A percentile compares a stretch with the other conserved stretches of the same genome.
Conservation (phyloP, 305 asterid genomes). For the Fraxinus velutina region DNA sequence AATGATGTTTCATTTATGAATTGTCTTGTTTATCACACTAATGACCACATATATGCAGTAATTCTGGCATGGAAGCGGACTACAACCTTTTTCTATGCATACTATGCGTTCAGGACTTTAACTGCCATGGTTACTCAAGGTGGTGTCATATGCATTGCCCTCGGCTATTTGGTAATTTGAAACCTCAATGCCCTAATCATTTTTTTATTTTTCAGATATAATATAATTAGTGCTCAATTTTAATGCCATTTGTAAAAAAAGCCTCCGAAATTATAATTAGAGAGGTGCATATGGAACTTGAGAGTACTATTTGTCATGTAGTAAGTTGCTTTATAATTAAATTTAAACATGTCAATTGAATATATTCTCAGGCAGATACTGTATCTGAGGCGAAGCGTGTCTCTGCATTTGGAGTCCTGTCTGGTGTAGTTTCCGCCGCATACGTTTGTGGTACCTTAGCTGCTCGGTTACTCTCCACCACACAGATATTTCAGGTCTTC, state of each 20-base stretch:
- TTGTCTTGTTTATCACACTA: not conserved
- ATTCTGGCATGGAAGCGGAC: slow-evolving; percentile 43
- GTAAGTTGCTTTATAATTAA: not conserved
- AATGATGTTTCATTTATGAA: not conserved
- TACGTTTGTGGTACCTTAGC: slow-evolving; percentile 52
- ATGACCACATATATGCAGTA: slow-evolving; percentile 19
- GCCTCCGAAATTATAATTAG: not conserved
- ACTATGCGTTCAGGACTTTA: slow-evolving; percentile 36
- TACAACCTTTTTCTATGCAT: slow-evolving; percentile 35
- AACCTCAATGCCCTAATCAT: not conserved
- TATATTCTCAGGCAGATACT: slow-evolving; percentile 45
- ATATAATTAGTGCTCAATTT: not conserved
- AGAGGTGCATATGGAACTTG: not conserved
- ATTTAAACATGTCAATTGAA: not conserved
- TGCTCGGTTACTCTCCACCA: slow-evolving; percentile 53
- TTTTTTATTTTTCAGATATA: not conserved
- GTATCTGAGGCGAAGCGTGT: slow-evolving; percentile 53
- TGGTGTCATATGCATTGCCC: slow-evolving; percentile 42
- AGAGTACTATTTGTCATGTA: not conserved
- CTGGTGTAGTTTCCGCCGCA: slow-evolving; percentile 58
- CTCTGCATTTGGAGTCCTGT: slow-evolving; percentile 50
- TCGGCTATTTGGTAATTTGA: slow-evolving; percentile 39
- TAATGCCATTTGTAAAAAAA: not conserved
- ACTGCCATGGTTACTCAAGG: slow-evolving; percentile 44
- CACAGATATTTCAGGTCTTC: slow-evolving; percentile 42